phyloP scores from a whole-genome alignment of 495 filamentous ascomycete genomes.

The Aspergillus sclerotiicarbonarius region DNA sequence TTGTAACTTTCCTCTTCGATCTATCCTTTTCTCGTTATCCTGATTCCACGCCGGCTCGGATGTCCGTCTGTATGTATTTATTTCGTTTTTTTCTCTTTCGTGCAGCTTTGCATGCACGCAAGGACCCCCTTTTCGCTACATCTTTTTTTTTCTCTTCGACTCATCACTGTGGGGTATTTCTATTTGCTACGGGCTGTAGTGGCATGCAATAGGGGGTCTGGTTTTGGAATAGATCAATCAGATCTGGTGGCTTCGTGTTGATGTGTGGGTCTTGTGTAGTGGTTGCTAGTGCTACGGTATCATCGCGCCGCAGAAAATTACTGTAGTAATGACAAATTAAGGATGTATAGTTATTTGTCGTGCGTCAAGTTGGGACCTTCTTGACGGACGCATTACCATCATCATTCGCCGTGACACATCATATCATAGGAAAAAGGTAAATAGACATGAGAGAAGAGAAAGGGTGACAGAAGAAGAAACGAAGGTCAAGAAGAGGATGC shows the following conservation, averaged over 20 bases:
- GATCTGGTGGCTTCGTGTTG: background rate
- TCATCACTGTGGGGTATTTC: background rate
- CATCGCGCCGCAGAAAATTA: background rate
- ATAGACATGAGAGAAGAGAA: background rate
- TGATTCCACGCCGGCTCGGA: background rate
- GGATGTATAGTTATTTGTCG: background rate
- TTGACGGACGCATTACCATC: background rate
- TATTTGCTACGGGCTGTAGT: background rate
- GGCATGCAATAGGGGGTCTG: background rate
- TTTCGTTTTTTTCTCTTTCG: background rate
- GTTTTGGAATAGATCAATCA: background rate
- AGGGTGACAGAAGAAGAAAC: background rate
- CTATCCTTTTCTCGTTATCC: background rate
- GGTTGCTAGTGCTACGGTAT: background rate
- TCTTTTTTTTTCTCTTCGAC: background rate
- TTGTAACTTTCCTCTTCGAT: background rate
- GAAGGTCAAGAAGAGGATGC: background rate
- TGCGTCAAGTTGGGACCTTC: background rate
- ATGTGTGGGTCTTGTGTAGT: background rate
- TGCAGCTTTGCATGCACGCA: background rate
- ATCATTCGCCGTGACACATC: constrained; percentile 1
- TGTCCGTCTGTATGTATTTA: background rate
- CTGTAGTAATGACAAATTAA: background rate
- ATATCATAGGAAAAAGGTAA: background rate
- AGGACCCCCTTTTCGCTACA: too few relatives aligned